These are phyloP conservation scores for Pseudogymnoascus sp. DNA, from an alignment of 2,329 filamentous ascomycete genomes.

Conservation along the genomic window DNA sequence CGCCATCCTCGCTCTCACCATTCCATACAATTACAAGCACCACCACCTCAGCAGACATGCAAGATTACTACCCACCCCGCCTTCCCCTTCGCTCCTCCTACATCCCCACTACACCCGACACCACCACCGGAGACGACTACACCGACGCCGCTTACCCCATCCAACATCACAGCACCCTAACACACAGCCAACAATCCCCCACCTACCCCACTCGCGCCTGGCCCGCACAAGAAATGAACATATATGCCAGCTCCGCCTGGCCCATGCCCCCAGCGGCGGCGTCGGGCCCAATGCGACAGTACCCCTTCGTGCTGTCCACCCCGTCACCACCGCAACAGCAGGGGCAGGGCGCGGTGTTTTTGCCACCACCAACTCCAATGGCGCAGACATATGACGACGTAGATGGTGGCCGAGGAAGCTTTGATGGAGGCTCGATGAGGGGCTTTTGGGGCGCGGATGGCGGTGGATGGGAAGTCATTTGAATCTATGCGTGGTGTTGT, in stretches of 20 bases:
- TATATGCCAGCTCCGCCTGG: not conserved
- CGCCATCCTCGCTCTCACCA: not conserved
- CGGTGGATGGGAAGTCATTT: not conserved
- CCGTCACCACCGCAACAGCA: too few species aligned
- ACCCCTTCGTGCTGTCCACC: too few species aligned
- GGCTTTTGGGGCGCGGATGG: not conserved
- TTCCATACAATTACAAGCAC: not conserved
- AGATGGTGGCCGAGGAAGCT: not conserved
- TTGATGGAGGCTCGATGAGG: not conserved
- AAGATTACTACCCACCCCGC: not conserved
- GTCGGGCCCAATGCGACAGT: not conserved
- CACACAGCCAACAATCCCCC: too few species aligned
- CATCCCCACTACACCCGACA: not conserved
- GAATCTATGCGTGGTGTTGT: not conserved
- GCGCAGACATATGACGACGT: not conserved
- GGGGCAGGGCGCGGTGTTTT: not conserved
- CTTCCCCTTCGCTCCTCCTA: not conserved
- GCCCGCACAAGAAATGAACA: not conserved
- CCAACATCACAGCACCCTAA: not conserved
- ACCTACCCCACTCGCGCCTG: not conserved
- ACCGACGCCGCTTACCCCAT: not conserved
- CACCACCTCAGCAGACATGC: not conserved
- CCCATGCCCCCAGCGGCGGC: not conserved
- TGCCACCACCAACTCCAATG: not conserved
- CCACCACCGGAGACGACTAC: not conserved